These are phyloP conservation scores for Butyriboletus loyo DNA, from an alignment of 768 basidiomycete species.

Conservation along the genomic window DNA sequence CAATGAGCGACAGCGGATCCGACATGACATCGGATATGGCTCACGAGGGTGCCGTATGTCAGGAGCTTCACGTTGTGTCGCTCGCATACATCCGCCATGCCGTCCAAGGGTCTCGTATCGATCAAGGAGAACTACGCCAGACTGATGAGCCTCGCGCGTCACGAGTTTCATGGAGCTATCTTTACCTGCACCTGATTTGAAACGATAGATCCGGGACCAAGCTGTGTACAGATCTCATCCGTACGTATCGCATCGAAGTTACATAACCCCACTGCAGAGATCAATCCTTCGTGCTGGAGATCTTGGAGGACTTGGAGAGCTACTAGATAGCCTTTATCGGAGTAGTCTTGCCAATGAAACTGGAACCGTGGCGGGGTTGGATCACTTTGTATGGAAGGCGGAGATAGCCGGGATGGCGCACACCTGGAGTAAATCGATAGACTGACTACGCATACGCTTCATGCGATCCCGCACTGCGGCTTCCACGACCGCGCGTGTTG, in stretches of 20 bases:
- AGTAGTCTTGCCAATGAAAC: conserved; percentile 82
- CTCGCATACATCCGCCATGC: conserved; percentile 73
- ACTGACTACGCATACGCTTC: conserved; percentile 56
- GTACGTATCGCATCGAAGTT: conserved; percentile 77
- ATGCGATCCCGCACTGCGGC: conserved; percentile 67
- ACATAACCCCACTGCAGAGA: conserved; percentile 68
- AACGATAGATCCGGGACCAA: conserved; percentile 69
- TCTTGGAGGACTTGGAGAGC: conserved; percentile 53
- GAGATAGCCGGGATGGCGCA: conserved; percentile 5
- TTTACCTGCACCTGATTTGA: conserved; percentile 82
- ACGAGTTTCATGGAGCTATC: neutral
- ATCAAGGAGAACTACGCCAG: conserved; percentile 69
- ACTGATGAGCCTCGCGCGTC: conserved; percentile 9
- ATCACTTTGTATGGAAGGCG: neutral
- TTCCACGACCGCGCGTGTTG: conserved; percentile 55
- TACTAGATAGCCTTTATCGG: conserved; percentile 45
- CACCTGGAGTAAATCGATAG: conserved; percentile 74
- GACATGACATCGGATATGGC: conserved; percentile 21
- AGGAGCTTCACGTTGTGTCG: conserved; percentile 70
- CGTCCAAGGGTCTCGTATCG: conserved; percentile 73
- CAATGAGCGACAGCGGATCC: conserved; percentile 2
- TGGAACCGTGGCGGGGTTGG: conserved; percentile 22
- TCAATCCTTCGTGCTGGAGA: conserved; percentile 56
- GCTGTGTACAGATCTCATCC: conserved; percentile 75
- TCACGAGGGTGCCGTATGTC: conserved; percentile 78